These are phyloP conservation scores for Syzygium syzygioides DNA, from an alignment of 441 rosid genomes.

Conservation along the genomic window DNA sequence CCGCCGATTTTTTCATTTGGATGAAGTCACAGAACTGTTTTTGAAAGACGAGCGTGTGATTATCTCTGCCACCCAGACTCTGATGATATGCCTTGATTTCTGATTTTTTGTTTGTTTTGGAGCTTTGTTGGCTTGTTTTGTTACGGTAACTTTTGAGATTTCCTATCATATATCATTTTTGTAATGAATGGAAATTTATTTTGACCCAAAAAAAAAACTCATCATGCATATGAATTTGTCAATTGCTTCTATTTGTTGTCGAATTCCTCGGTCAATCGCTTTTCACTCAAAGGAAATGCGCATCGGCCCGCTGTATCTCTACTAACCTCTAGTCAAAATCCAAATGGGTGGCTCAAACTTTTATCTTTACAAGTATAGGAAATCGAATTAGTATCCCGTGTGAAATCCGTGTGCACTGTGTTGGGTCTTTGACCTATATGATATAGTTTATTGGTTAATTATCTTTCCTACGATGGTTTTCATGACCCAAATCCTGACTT, in stretches of 20 bases:
- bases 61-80: no score
- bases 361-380: background rate
- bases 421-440: background rate
- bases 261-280: background rate
- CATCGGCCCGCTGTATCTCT: background rate
- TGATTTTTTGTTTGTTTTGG: no score
- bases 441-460: background rate
- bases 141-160: no score
- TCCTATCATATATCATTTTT: no score
- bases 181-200: no score
- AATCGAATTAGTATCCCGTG: background rate
- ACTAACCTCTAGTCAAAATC: background rate
- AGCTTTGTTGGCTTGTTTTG: no score
- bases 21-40: no score
- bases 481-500: background rate
- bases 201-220: no score
- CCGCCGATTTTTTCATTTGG: no score
- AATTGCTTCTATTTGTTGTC: background rate
- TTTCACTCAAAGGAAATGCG: background rate
- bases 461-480: background rate
- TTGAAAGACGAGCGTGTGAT: no score
- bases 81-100: no score
- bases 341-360: background rate
- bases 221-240: background rate
- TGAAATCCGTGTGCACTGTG: background rate